A percentile compares a stretch with the other conserved stretches of the same genome.
phyloP scores from a whole-genome alignment of 2,329 filamentous ascomycete genomes.

The Chrysoporthe puriensis region DNA sequence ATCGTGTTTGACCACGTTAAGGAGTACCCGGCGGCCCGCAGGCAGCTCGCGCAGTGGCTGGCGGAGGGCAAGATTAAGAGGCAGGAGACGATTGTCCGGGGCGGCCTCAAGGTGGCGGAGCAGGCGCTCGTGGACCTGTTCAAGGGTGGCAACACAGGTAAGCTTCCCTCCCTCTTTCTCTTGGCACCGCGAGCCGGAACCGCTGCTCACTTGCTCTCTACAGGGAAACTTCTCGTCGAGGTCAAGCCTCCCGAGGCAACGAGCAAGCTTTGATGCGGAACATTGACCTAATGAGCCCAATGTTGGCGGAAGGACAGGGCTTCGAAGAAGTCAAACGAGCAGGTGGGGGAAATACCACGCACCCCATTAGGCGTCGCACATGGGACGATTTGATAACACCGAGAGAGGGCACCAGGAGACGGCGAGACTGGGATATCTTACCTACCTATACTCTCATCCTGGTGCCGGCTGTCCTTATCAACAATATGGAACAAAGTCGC shows the following conservation, averaged over 20 bases:
- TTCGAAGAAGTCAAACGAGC: no score
- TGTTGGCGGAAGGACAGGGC: no score
- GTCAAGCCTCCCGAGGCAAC: conserved; percentile 43
- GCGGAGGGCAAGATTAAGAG: conserved; percentile 72
- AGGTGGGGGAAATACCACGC: no score
- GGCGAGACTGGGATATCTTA: no score
- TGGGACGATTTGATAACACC: no score
- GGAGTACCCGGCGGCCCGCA: conserved; percentile 60
- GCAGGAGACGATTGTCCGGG: conserved; percentile 71
- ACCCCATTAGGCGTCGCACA: rapidly evolving
- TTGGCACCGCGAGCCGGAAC: background rate
- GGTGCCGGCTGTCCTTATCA: no score
- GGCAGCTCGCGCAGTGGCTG: conserved; percentile 68
- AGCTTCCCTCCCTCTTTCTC: background rate
- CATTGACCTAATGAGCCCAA: no score
- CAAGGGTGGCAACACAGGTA: conserved; percentile 70
- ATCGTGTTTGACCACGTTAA: conserved; percentile 70
- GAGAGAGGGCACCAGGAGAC: no score
- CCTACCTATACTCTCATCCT: no score
- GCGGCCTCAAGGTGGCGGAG: conserved; percentile 67
- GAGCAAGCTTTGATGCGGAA: conserved; percentile 22
- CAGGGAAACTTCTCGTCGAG: conserved; percentile 58
- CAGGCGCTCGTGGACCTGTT: conserved; percentile 67
- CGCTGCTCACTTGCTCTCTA: background rate
- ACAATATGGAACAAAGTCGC: no score